Base-by-base conservation (phyloP, 345 rosid species). In the Lumnitzera racemosa region DNA sequence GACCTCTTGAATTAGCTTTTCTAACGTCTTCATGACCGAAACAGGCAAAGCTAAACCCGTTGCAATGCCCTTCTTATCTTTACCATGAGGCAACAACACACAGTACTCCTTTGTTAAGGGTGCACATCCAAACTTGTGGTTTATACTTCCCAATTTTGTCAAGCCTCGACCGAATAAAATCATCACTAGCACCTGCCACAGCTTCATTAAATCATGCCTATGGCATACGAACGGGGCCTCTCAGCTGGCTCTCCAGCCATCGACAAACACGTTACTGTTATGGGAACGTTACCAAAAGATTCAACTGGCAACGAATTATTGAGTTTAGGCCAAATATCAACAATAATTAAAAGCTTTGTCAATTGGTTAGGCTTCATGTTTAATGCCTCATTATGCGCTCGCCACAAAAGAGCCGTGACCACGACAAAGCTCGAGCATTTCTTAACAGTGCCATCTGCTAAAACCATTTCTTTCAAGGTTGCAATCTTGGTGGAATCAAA, bases 21-120 rank as follows among this genome's bases (percentile, higher is more conserved):
- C 47, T 47, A 70, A 70, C 11, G 66, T 56, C 27, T 49, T 51
- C 75, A 72, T 67, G 68, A 58, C 59, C 25, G 56, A 65, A 3
- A 15, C 51, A 2, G 70, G 70, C 67, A 71, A 56, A 11, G 64
- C 62, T 54, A 63, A 16, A 61, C 62, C 65, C n/a, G 31, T 49
- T 24, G 25, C 59, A 6, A 67, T 62, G 31, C 65, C 71, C 24
- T 24, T 63, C 68, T 63, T 61, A 23, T 31, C 62, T 17, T 56
- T 59, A 7, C 49, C 57, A 12, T 71, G 72, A 0, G 61, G 57
- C 16, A 27, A 23, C 52, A 62, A 58, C 55, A 67, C 63, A 23
- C 64, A 47, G 12, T 54, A 58, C 41, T 67, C 76, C 63, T 59
- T 67, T 2, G 59, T 68, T 48, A 67, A 15, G 31, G 5, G 0